Base-by-base conservation (phyloP, 805 yeast species). In the Candida easanensis region DNA sequence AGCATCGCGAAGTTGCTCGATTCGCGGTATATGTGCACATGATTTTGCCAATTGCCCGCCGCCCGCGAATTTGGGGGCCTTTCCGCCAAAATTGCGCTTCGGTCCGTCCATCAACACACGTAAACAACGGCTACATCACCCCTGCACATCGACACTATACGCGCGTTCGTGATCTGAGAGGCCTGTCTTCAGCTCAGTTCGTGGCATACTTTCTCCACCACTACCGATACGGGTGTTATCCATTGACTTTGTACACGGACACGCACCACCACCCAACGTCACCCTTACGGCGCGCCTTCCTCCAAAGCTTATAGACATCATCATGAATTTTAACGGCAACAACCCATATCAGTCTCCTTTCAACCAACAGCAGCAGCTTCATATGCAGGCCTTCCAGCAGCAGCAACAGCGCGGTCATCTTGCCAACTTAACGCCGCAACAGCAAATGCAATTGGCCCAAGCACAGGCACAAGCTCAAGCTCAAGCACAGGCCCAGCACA, bases 361-460 rank as follows among this genome's bases (percentile, higher is more conserved):
- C 33, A 30, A 30, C 33, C 33, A 30, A 17, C 19, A 52, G 39
- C 57, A 54, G 36, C 58, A 54, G 34, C 31, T 48, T 16, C 60
- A 53, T 9, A 27, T 45, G 20, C 58, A 55, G 30, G 50, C 51
- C 2, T 48, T 50, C 20, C 43, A 51, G 30, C 44, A 51, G 30
- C 44, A 49, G n/a, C 55, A 53, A 35, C 58, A 54, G 38, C 56
- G 49, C 23, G 38, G 43, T 22, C 58, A 50, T 4, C n/a, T 44
- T 28, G 52, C 49, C 13, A 46, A 41, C 41, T 39, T 41, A 5
- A 49, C 49, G 1, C 53, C 48, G 25, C 56, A 45, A 23, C 49
- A 42, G 13, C 48, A 41, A 33, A 38, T 40, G 31, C 53, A 45
- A 28, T 38, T 34, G 25, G 40, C 33, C 17, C 45, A 45, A 30